Percentiles rank a stretch among this genome's conserved stretches.
Evolutionary conservation across 371 early-diverging fungal species (phyloP).

Genomic region (Mucor piriformis): DNA sequence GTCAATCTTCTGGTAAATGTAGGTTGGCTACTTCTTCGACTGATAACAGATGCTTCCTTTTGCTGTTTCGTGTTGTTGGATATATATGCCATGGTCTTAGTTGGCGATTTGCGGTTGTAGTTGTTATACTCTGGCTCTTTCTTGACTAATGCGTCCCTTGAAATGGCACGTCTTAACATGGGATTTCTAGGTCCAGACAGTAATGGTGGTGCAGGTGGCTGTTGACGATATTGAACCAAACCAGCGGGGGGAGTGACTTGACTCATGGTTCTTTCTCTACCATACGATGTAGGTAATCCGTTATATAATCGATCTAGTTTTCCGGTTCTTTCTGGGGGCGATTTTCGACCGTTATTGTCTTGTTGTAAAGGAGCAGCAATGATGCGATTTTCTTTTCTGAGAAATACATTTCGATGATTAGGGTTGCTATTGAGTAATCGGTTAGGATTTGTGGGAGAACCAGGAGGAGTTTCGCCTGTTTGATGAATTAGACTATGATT

Average conservation of each 20-base stretch:
- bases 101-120: slow-evolving; percentile 7
- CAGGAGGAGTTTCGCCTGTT: neutral
- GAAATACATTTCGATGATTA: neutral
- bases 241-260: slow-evolving; percentile 5
- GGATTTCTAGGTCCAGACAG: slow-evolving; percentile 9
- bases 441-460: neutral
- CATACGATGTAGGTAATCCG: slow-evolving; percentile 34
- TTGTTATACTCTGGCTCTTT: slow-evolving; percentile 11
- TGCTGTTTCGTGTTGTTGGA: neutral
- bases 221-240: slow-evolving; percentile 3
- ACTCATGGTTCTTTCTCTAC: slow-evolving; percentile 7
- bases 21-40: slow-evolving; percentile 11
- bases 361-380: neutral
- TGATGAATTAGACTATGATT: neutral
- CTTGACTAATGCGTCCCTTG: slow-evolving; percentile 28
- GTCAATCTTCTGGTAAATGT: neutral
- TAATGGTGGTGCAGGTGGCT: slow-evolving; percentile 1
- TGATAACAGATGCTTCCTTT: neutral
- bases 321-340: slow-evolving; percentile 21
- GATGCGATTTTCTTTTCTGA: neutral
- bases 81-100: neutral
- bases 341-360: slow-evolving; percentile 11
- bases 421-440: neutral
- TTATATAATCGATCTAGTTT: slow-evolving; percentile 42
- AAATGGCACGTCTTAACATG: slow-evolving; percentile 33